Percentiles rank a stretch among this genome's conserved stretches.
These are phyloP conservation scores for Alternaria atra DNA, from an alignment of 2,329 filamentous ascomycete species.

Conservation along the genomic window DNA sequence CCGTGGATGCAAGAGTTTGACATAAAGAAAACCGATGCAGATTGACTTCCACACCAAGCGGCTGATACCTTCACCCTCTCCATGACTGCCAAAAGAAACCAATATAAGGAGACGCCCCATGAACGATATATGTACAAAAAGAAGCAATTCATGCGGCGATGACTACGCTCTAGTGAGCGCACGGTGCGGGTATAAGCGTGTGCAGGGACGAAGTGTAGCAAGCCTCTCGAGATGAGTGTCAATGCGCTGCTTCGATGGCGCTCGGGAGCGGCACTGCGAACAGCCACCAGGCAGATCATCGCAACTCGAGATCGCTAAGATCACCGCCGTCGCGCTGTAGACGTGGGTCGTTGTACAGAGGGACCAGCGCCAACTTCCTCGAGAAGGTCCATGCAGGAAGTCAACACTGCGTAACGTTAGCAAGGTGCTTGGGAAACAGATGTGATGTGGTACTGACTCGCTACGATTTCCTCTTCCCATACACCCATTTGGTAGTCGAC, in stretches of 20 bases:
- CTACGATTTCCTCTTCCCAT: slow-evolving; percentile 91
- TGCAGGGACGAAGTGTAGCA: slow-evolving; percentile 9
- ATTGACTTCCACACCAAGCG: slow-evolving; percentile 20
- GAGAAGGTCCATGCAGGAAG: slow-evolving; percentile 63
- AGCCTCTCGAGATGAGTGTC: slow-evolving; percentile 20
- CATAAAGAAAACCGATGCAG: slow-evolving; percentile 23
- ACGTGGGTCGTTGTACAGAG: slow-evolving; percentile 41
- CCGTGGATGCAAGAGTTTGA: slow-evolving; percentile 15
- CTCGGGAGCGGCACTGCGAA: slow-evolving; percentile 20
- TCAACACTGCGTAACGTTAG: slow-evolving; percentile 56
- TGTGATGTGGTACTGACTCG: slow-evolving; percentile 65
- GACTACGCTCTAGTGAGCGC: slow-evolving; percentile 14
- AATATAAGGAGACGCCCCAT: slow-evolving; percentile 24
- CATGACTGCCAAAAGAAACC: slow-evolving; percentile 22
- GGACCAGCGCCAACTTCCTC: slow-evolving; percentile 52
- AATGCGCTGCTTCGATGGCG: slow-evolving; percentile 25
- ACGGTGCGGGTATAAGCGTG: slow-evolving; percentile 24
- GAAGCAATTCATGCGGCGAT: slow-evolving; percentile 19
- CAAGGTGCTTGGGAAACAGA: not conserved
- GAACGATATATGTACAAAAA: slow-evolving; percentile 42
- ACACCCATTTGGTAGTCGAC: slow-evolving; percentile 98
- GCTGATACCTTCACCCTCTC: slow-evolving; percentile 24
- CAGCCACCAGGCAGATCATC: slow-evolving; percentile 26
- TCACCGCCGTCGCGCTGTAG: slow-evolving; percentile 48
- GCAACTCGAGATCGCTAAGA: slow-evolving; percentile 11